phyloP scores from a whole-genome alignment of 495 filamentous ascomycete species.

The Aspergillus bertholletiae region DNA sequence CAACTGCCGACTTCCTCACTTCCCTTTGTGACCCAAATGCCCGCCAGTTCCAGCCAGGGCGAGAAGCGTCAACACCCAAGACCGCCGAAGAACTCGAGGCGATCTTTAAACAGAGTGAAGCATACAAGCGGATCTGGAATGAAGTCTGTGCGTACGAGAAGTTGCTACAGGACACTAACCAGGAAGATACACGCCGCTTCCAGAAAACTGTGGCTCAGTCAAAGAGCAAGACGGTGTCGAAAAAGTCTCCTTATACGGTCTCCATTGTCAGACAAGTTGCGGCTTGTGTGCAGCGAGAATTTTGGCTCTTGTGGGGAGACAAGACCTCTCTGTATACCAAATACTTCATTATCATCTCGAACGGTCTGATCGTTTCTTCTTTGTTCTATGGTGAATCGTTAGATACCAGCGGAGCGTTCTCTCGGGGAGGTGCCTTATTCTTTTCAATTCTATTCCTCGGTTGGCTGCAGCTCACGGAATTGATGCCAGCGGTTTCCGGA shows the following conservation, averaged over 20 bases:
- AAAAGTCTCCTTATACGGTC: constrained; percentile 69
- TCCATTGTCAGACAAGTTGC: constrained; percentile 64
- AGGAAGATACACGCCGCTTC: constrained; percentile 65
- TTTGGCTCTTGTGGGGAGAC: constrained; percentile 74
- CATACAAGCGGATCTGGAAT: constrained; percentile 49
- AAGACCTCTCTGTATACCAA: constrained; percentile 71
- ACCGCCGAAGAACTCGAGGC: constrained; percentile 61
- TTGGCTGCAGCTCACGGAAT: constrained; percentile 69
- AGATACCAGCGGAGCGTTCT: constrained; percentile 65
- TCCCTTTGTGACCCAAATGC: constrained; percentile 74
- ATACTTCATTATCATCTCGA: constrained; percentile 71
- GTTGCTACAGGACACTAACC: constrained; percentile 54
- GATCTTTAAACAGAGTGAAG: constrained; percentile 50
- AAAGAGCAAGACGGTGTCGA: constrained; percentile 62
- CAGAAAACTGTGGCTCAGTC: constrained; percentile 63
- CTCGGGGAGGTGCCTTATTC: constrained; percentile 65
- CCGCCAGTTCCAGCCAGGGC: constrained; percentile 59
- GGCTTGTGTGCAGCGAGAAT: constrained; percentile 69
- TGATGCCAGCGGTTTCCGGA: constrained; percentile 65
- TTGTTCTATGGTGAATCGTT: constrained; percentile 66
- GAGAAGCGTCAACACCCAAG: constrained; percentile 59
- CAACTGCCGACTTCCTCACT: constrained; percentile 73
- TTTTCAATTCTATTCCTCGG: constrained; percentile 74
- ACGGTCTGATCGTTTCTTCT: constrained; percentile 71
- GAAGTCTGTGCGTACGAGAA: constrained; percentile 60